Evolutionary conservation across 202 grass and related monocot species (phyloP).

Genomic region (Cymbopogon flexuosus): DNA sequence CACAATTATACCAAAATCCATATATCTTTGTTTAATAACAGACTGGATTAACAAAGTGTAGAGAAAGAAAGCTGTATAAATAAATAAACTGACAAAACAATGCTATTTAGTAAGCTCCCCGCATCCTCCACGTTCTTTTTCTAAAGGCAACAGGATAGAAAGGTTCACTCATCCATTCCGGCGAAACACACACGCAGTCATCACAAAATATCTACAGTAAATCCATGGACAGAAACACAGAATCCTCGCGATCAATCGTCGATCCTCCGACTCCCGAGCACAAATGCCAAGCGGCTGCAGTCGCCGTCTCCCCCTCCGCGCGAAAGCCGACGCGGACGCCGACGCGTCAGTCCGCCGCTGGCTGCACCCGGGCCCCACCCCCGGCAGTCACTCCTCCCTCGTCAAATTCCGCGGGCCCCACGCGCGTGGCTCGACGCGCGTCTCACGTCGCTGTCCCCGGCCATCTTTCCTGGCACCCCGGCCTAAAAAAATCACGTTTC

Average conservation of each 20-base stretch:
- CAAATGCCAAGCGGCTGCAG: not conserved
- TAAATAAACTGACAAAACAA: no score
- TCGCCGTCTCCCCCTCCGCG: not conserved
- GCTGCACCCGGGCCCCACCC: not conserved
- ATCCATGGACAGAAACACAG: not conserved
- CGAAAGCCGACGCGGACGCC: not conserved
- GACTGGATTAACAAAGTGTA: no score
- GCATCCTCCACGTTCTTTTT: not conserved
- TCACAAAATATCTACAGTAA: not conserved
- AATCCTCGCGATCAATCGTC: not conserved
- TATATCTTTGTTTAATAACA: no score
- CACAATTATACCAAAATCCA: no score
- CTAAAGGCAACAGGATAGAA: not conserved
- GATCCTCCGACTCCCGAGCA: not conserved
- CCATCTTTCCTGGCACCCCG: not conserved
- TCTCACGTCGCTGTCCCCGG: constrained; percentile 30
- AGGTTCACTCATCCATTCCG: not conserved
- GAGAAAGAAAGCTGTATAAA: no score
- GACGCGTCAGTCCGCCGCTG: constrained; percentile 23
- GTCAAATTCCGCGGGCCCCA: not conserved
- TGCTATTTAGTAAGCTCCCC: no score
- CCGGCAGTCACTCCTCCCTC: not conserved
- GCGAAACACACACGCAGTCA: not conserved
- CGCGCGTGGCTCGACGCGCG: not conserved
- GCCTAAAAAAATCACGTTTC: constrained; percentile 6